These are phyloP conservation scores for Orbilia brochopaga DNA, from an alignment of 2,329 filamentous ascomycete species.

Conservation along the genomic window DNA sequence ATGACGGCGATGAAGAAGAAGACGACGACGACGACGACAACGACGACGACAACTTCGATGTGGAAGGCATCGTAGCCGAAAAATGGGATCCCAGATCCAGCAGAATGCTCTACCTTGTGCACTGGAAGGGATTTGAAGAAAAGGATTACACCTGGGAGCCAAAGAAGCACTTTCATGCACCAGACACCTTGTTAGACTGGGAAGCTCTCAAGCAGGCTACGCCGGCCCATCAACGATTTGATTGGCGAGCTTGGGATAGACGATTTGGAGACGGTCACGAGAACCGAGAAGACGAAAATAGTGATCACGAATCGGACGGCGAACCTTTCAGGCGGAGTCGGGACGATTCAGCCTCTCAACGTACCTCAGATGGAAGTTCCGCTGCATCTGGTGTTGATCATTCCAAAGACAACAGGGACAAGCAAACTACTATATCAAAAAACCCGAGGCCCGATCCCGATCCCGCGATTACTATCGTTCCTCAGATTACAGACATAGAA, in stretches of 20 bases:
- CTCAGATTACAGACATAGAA: too few species aligned
- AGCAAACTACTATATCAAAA: too few species aligned
- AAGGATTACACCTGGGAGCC: constrained; percentile 66
- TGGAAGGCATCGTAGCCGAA: constrained; percentile 65
- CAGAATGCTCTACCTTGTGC: constrained; percentile 65
- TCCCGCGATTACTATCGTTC: too few species aligned
- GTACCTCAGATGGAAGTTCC: too few species aligned
- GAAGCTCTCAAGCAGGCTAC: constrained; percentile 55
- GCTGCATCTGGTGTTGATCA: too few species aligned
- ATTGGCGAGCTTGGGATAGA: constrained; percentile 56
- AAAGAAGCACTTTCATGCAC: constrained; percentile 58
- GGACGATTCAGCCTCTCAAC: too few species aligned
- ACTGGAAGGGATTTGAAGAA: constrained; percentile 68
- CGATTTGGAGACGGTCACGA: constrained; percentile 8
- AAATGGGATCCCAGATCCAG: constrained; percentile 56
- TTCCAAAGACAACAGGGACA: too few species aligned
- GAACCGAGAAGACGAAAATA: background rate
- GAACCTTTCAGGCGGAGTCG: background rate
- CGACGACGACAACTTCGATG: constrained; percentile 62
- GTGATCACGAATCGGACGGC: background rate
- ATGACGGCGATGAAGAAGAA: background rate
- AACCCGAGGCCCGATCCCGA: too few species aligned
- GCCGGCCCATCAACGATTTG: constrained; percentile 55
- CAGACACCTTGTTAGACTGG: constrained; percentile 60
- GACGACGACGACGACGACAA: constrained; percentile 54